These are phyloP conservation scores for Gossypium gossypioides DNA, from an alignment of 441 rosid genomes.

Conservation along the genomic window DNA sequence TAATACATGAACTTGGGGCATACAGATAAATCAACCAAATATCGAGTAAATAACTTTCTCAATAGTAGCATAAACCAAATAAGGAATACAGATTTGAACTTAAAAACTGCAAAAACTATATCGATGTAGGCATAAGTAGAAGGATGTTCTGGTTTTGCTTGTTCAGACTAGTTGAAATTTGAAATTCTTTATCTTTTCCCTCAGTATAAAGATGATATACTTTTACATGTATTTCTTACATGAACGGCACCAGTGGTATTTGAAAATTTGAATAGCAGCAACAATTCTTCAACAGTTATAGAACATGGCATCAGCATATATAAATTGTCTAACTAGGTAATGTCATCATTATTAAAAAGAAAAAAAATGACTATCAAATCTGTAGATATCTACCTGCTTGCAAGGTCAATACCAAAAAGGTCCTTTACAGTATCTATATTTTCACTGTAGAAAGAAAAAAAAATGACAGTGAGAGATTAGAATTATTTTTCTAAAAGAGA, in stretches of 20 bases:
- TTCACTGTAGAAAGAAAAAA: slow-evolving; percentile 33
- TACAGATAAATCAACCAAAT: neutral
- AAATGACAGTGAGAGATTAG: neutral
- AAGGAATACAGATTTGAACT: neutral
- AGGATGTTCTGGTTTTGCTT: neutral
- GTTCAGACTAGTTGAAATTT: neutral
- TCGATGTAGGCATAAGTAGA: neutral
- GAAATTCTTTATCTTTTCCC: neutral
- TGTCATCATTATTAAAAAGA: neutral
- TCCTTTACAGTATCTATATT: slow-evolving; percentile 53
- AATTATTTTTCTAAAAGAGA: neutral
- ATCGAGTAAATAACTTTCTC: neutral
- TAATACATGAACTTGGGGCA: neutral
- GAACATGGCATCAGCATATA: neutral
- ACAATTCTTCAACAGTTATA: neutral
- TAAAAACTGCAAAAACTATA: neutral
- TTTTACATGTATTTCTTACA: neutral
- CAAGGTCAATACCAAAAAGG: slow-evolving; percentile 70
- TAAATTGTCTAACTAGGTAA: neutral
- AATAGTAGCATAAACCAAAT: neutral
- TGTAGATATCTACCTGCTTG: slow-evolving; percentile 53
- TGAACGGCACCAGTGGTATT: neutral
- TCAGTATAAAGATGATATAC: neutral
- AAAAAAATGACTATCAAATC: neutral
- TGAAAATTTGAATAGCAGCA: neutral